Evolutionary conservation across 257 asterid genomes (phyloP).

Genomic region (Gentiana dahurica): DNA sequence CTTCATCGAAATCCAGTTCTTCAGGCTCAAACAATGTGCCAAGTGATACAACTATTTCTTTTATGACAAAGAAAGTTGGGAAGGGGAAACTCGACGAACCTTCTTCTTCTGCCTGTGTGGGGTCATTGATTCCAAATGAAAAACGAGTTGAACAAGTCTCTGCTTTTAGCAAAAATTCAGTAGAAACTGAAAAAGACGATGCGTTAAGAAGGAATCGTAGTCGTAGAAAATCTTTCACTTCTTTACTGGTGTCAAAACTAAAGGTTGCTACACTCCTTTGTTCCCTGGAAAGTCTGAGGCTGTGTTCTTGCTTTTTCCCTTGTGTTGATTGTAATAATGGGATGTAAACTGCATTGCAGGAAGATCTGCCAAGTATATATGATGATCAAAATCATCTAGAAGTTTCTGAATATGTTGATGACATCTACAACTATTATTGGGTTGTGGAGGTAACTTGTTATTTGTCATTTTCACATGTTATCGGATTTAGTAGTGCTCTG

Average conservation of each 20-base stretch:
- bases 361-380: slow-evolving; percentile 56
- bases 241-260: slow-evolving; percentile 53
- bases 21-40: slow-evolving; percentile 29
- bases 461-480: neutral
- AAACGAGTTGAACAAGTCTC: slow-evolving; percentile 28
- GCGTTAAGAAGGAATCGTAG: slow-evolving; percentile 38
- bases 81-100: slow-evolving; percentile 24
- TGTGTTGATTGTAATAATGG: slow-evolving; percentile 34
- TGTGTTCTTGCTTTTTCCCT: neutral
- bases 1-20: slow-evolving; percentile 26
- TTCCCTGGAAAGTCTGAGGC: slow-evolving; percentile 4
- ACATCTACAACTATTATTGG: slow-evolving; percentile 89
- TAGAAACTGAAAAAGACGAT: slow-evolving; percentile 9
- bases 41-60: slow-evolving; percentile 30
- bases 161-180: slow-evolving; percentile 22
- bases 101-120: slow-evolving; percentile 27
- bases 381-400: slow-evolving; percentile 83
- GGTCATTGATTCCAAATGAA: slow-evolving; percentile 27
- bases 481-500: too few relatives aligned
- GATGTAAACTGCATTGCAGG: slow-evolving; percentile 23
- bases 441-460: slow-evolving; percentile 60
- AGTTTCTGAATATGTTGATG: slow-evolving; percentile 82
- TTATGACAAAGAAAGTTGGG: slow-evolving; percentile 19
- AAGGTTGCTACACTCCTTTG: slow-evolving; percentile 36
- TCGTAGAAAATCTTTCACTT: slow-evolving; percentile 72